Evolutionary conservation across 2,329 filamentous ascomycete species (phyloP), one percentile per base, ranked within the genome.

Genomic region (Hypoxylon sp.): DNA sequence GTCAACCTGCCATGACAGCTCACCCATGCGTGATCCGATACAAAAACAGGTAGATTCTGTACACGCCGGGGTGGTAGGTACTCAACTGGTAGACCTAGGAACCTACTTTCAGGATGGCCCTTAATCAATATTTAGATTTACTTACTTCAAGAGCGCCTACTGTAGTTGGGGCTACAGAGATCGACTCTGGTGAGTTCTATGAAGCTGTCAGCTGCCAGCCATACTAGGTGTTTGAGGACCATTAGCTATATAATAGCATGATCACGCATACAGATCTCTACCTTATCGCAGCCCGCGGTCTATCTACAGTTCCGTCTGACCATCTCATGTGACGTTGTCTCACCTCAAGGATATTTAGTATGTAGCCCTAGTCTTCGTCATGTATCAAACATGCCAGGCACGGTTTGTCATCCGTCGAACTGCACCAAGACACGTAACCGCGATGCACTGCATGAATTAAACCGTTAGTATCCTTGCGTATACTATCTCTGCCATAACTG

Each of bases 401-500:
- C 11, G 21, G 13, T 46, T 21, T 56, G 8, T 8, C 6, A 21
- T 32, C 10, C 13, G 11, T 11, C 19, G 27, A 21, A 11, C 32
- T 6, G 29, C 27, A 21, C n/a, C 11, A 24, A 13, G 29, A 10
- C 7, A 24, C 13, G 2, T 32, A 24, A 4, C 15, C 17, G 2
- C 1, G 46, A n/a, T 21, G 5, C 17, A n/a, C n/a, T n/a, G 31
- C 17, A 56, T 17, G 35, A 17, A 54, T 44, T 42, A 19, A 44
- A 19, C 17, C 39, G 44, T 31, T 44, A 15, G 8, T 21, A 24
- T 31, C 35, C n/a, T 10, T 46, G 2, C 7, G 11, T 47, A 47
- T 44, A 24, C 13, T 35, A n/a, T 17, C 54, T 56, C 42, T 56
- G 32, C 15, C 32, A 46, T 46, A 44, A 11, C 50, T 21, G 21